Evolutionary conservation across 371 early-diverging fungal species (phyloP).

Genomic region (Mucor lusitanicus): DNA sequence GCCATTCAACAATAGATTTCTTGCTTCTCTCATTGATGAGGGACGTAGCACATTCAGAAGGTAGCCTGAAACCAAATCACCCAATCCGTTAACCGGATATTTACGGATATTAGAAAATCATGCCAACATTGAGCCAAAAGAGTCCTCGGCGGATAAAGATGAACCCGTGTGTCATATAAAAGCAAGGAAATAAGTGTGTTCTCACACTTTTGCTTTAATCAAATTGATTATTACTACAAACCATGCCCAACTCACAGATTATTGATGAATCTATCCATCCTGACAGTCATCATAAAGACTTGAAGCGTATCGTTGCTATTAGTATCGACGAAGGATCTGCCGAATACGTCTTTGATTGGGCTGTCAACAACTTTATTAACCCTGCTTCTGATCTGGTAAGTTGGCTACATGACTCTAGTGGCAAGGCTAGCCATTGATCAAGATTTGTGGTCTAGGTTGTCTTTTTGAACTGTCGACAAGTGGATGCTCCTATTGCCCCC

Average conservation of each 20-base stretch:
- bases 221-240: background rate
- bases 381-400: slow-evolving; percentile 24
- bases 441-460: slow-evolving; percentile 1
- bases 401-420: background rate
- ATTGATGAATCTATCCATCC: slow-evolving; percentile 14
- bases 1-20: too few relatives aligned
- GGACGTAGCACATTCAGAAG: too few relatives aligned
- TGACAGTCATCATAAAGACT: slow-evolving; percentile 4
- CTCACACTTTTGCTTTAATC: background rate
- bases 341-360: slow-evolving; percentile 29
- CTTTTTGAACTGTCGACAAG: slow-evolving; percentile 18
- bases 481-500: slow-evolving; percentile 19
- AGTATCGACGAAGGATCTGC: slow-evolving; percentile 29
- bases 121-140: background rate
- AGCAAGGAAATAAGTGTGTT: background rate
- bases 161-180: background rate
- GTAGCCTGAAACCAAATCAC: background rate
- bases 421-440: background rate
- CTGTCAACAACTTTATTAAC: slow-evolving; percentile 22
- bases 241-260: slow-evolving; percentile 17
- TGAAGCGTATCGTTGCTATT: slow-evolving; percentile 16
- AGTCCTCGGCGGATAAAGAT: slow-evolving; percentile 4
- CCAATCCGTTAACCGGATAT: background rate
- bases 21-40: too few relatives aligned
- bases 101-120: slow-evolving; percentile 3